A percentile compares a stretch with the other conserved stretches of the same genome.
phyloP scores from a whole-genome alignment of 2,329 filamentous ascomycete species.

The Elsinoe necatrix region DNA sequence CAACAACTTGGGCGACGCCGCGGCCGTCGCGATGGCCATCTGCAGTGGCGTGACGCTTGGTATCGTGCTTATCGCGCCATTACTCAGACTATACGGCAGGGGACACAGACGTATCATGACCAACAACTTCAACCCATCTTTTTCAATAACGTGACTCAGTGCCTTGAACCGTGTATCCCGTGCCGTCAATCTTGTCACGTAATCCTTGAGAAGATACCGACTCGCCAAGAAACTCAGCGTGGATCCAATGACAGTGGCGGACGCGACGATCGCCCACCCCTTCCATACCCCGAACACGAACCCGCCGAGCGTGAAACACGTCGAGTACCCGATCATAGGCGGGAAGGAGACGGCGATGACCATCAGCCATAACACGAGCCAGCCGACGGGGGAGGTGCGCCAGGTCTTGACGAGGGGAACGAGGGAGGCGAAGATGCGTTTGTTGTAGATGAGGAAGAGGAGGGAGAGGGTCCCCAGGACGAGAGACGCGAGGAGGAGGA shows the following conservation, averaged over 20 bases:
- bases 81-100: conserved; percentile 83
- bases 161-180: conserved; percentile 82
- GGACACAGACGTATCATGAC: conserved; percentile 90
- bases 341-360: conserved; percentile 75
- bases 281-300: conserved; percentile 65
- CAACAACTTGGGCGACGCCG: conserved; percentile 77
- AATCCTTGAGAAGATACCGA: conserved; percentile 65
- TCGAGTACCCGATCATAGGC: conserved; percentile 79
- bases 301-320: conserved; percentile 59
- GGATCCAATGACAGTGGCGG: conserved; percentile 69
- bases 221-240: conserved; percentile 72
- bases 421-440: conserved; percentile 68
- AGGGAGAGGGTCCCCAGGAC: conserved; percentile 50
- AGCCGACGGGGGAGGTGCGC: conserved; percentile 64
- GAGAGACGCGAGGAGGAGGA: conserved; percentile 46
- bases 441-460: conserved; percentile 67
- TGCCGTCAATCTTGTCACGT: conserved; percentile 73
- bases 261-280: conserved; percentile 67
- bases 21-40: conserved; percentile 73
- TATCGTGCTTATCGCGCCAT: conserved; percentile 89
- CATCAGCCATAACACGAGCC: conserved; percentile 64
- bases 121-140: conserved; percentile 80
- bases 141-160: conserved; percentile 75
- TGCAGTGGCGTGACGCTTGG: conserved; percentile 69
- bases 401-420: conserved; percentile 66